A percentile compares a stretch with the other conserved stretches of the same genome.
Evolutionary conservation across 73 alveolate species (phyloP).

Genomic region (Diophrys sp.): DNA sequence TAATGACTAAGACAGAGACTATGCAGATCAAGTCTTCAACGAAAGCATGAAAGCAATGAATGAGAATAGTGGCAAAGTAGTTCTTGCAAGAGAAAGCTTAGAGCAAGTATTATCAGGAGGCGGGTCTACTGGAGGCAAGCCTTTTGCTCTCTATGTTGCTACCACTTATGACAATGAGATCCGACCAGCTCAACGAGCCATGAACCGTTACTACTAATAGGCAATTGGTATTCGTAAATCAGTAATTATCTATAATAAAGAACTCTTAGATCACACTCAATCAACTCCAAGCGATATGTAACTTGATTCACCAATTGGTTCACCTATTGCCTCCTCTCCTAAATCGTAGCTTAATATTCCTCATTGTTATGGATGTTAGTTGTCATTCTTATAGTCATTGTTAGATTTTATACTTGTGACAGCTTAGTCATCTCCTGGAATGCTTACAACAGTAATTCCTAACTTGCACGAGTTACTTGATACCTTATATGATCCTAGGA

Average conservation of each 20-base stretch:
- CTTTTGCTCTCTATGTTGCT: neutral
- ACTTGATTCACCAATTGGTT: too few species aligned
- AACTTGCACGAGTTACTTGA: too few species aligned
- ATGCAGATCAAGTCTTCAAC: neutral
- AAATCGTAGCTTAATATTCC: too few species aligned
- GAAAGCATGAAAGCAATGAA: neutral
- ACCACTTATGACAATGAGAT: neutral
- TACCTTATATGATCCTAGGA: too few species aligned
- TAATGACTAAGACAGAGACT: slow-evolving; percentile 30
- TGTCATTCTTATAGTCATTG: too few species aligned
- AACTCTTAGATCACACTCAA: too few species aligned
- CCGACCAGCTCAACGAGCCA: neutral
- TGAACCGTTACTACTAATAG: neutral
- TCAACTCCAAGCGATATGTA: too few species aligned
- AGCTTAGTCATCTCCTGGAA: too few species aligned
- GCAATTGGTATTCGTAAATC: neutral
- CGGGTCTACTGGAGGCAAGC: neutral
- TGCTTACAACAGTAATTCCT: too few species aligned
- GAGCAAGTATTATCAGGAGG: neutral
- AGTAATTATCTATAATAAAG: neutral
- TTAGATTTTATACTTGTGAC: too few species aligned
- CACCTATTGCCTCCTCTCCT: too few species aligned
- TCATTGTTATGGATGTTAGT: too few species aligned
- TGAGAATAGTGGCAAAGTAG: neutral
- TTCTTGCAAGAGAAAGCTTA: neutral